A percentile compares a stretch with the other conserved stretches of the same genome.
phyloP scores from a whole-genome alignment of 2,329 filamentous ascomycete species.

The Penicillium sp. region DNA sequence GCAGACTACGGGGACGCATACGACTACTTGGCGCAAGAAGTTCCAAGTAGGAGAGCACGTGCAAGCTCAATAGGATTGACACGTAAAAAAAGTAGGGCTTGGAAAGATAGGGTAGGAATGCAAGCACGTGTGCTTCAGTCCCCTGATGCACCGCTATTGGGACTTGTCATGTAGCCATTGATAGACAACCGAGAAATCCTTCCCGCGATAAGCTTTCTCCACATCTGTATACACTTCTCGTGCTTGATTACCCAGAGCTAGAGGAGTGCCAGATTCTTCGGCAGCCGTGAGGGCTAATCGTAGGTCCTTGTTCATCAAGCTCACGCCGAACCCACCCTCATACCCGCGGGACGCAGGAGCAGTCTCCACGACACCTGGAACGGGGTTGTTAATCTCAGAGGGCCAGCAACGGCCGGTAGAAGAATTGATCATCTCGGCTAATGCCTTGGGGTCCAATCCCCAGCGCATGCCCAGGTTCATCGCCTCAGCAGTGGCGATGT shows the following conservation, averaged over 20 bases:
- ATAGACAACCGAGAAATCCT: constrained; percentile 79
- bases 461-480: constrained; percentile 61
- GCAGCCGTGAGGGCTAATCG: constrained; percentile 67
- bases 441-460: constrained; percentile 58
- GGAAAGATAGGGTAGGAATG: no score
- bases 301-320: constrained; percentile 75
- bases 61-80: no score
- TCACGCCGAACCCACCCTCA: constrained; percentile 67
- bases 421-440: constrained; percentile 84
- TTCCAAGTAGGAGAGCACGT: no score
- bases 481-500: constrained; percentile 64
- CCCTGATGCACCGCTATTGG: constrained; percentile 11
- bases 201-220: constrained; percentile 58
- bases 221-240: constrained; percentile 62
- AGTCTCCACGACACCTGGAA: constrained; percentile 71
- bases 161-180: constrained; percentile 52
- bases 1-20: no score
- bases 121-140: no score
- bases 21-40: no score
- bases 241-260: constrained; percentile 60
- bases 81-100: no score
- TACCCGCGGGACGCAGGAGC: constrained; percentile 74
- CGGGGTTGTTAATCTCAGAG: constrained; percentile 91
- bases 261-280: constrained; percentile 57
- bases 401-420: constrained; percentile 96